phyloP scores from a whole-genome alignment of 2,329 filamentous ascomycete species.

The Nectriaceae sp. region DNA sequence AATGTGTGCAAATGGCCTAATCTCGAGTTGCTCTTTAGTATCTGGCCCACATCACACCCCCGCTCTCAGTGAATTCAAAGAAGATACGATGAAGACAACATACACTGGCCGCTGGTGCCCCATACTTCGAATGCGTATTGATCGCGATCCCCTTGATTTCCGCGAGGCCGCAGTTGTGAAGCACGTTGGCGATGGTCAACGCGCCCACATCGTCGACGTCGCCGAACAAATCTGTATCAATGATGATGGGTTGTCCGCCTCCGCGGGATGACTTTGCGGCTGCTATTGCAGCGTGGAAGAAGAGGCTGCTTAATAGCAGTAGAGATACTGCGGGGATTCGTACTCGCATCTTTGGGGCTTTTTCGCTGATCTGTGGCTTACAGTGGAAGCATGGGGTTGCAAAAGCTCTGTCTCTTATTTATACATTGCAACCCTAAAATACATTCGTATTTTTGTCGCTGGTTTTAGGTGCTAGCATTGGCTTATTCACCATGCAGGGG shows the following conservation, averaged over 20 bases:
- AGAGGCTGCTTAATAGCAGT: not conserved
- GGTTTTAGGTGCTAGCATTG: not conserved
- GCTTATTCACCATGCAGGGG: not conserved
- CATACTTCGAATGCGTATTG: slow-evolving; percentile 44
- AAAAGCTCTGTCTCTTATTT: not conserved
- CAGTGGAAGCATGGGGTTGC: not conserved
- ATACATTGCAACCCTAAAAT: too few relatives aligned
- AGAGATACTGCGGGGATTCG: not conserved
- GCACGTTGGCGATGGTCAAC: not conserved
- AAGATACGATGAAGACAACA: not conserved
- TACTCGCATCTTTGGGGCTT: not conserved
- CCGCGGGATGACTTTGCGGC: not conserved
- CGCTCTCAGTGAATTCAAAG: not conserved
- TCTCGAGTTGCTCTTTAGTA: not conserved
- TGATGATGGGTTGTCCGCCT: slow-evolving; percentile 32
- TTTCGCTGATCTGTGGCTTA: not conserved
- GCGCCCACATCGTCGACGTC: slow-evolving; percentile 44
- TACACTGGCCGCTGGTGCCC: slow-evolving; percentile 35
- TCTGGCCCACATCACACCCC: too few relatives aligned
- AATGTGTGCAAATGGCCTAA: slow-evolving; percentile 44
- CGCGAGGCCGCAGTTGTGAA: slow-evolving; percentile 32
- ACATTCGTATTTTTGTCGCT: too few relatives aligned
- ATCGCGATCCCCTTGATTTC: slow-evolving; percentile 41
- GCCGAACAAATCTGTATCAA: slow-evolving; percentile 49
- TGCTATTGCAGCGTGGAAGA: not conserved